phyloP scores from a whole-genome alignment of 768 basidiomycete genomes.

The Myochromella boudieri region DNA sequence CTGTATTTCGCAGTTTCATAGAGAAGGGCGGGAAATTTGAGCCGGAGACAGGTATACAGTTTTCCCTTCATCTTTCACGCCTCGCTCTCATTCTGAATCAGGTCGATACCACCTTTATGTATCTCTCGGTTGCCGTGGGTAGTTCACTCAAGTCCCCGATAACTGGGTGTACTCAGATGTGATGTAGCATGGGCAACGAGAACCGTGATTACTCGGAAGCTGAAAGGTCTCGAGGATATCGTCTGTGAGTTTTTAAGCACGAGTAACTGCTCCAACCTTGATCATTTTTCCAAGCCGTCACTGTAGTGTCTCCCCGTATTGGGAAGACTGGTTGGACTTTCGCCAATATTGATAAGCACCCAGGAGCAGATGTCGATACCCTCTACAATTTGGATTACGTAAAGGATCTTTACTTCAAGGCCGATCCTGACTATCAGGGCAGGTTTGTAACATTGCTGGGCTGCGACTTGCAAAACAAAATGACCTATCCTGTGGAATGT shows the following conservation, averaged over 20 bases:
- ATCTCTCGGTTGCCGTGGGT: slow-evolving; percentile 78
- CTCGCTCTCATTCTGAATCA: slow-evolving; percentile 23
- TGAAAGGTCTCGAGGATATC: slow-evolving; percentile 87
- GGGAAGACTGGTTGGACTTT: slow-evolving; percentile 88
- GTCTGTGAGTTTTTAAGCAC: slow-evolving; percentile 63
- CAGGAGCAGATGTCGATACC: slow-evolving; percentile 72
- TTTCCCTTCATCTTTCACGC: neutral
- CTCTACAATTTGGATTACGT: slow-evolving; percentile 67
- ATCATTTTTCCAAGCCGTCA: slow-evolving; percentile 52
- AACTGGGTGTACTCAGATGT: neutral
- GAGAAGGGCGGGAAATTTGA: slow-evolving; percentile 40
- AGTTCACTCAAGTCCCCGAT: neutral
- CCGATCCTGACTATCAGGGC: slow-evolving; percentile 68
- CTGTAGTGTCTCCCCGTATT: slow-evolving; percentile 85
- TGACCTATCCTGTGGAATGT: neutral
- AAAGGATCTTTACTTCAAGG: slow-evolving; percentile 82
- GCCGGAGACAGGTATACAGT: slow-evolving; percentile 69
- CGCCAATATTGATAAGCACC: slow-evolving; percentile 61
- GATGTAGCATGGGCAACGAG: slow-evolving; percentile 83
- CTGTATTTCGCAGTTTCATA: slow-evolving; percentile 57
- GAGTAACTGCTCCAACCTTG: neutral
- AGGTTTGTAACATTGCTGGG: slow-evolving; percentile 40
- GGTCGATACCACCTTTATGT: slow-evolving; percentile 92
- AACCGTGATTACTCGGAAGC: slow-evolving; percentile 80
- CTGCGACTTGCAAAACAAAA: neutral